Percentiles rank a stretch among this genome's conserved stretches.
Evolutionary conservation across 2,329 filamentous ascomycete genomes (phyloP).

Genomic region (Paraconiothyrium sp.): DNA sequence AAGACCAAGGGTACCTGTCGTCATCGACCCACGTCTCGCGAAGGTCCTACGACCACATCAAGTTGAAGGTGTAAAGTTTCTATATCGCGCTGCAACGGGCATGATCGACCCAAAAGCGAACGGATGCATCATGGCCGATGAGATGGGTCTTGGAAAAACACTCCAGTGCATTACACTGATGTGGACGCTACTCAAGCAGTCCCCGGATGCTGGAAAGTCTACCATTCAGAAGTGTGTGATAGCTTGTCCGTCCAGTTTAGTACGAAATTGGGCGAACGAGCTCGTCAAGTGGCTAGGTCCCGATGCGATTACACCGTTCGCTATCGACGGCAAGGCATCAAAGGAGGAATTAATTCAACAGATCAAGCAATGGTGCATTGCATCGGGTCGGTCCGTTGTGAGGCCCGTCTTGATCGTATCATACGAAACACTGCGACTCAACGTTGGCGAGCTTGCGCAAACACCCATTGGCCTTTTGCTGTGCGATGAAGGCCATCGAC

Average conservation of each 20-base stretch:
- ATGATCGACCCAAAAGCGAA: slow-evolving; percentile 93
- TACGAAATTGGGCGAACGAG: slow-evolving; percentile 98
- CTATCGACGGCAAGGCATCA: slow-evolving; percentile 93
- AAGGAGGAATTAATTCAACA: slow-evolving; percentile 93
- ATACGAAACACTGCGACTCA: slow-evolving; percentile 92
- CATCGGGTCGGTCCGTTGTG: slow-evolving; percentile 87
- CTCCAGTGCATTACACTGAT: slow-evolving; percentile 95
- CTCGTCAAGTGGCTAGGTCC: slow-evolving; percentile 94
- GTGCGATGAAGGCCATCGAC: slow-evolving; percentile 93
- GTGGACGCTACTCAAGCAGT: slow-evolving; percentile 97
- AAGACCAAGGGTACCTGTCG: slow-evolving; percentile 90
- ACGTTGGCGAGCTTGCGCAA: slow-evolving; percentile 88
- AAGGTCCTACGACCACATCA: slow-evolving; percentile 96
- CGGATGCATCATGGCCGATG: slow-evolving; percentile 99
- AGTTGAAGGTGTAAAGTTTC: slow-evolving; percentile 96
- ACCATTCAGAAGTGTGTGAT: slow-evolving; percentile 98
- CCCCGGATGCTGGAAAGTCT: slow-evolving; percentile 89
- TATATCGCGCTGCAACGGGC: slow-evolving; percentile 95
- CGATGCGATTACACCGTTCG: slow-evolving; percentile 91
- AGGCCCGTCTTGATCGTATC: slow-evolving; percentile 96
- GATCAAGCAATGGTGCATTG: slow-evolving; percentile 92
- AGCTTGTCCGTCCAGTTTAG: slow-evolving; percentile 93
- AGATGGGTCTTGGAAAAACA: slow-evolving; percentile 98
- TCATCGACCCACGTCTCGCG: slow-evolving; percentile 88
- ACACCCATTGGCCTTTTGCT: slow-evolving; percentile 91